A percentile compares a stretch with the other conserved stretches of the same genome.
phyloP scores from a whole-genome alignment of 1,139 yeast species.

The Chernovozyma aurita region DNA sequence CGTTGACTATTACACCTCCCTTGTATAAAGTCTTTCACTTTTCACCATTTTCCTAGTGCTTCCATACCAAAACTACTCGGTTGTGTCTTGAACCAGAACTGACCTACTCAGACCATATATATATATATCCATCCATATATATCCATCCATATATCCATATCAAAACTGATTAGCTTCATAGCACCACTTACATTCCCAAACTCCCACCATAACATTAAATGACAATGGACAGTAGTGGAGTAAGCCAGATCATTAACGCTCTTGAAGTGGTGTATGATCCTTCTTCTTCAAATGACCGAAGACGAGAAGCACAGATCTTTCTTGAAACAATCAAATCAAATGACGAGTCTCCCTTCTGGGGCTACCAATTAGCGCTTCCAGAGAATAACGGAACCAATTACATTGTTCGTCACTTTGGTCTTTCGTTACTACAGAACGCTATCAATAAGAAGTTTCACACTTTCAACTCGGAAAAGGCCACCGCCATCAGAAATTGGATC shows the following conservation, averaged over 20 bases:
- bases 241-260: conserved; percentile 69
- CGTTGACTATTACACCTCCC: too few species aligned
- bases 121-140: too few species aligned
- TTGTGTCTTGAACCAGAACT: too few species aligned
- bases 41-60: too few species aligned
- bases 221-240: conserved; percentile 64
- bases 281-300: conserved; percentile 55
- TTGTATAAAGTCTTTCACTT: too few species aligned
- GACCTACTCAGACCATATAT: too few species aligned
- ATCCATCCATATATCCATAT: too few species aligned
- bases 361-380: conserved; percentile 73
- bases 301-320: conserved; percentile 68
- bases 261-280: conserved; percentile 76
- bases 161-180: too few species aligned
- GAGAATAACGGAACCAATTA: conserved; percentile 58
- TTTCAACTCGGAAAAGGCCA: conserved; percentile 57
- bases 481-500: conserved; percentile 79
- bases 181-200: too few species aligned
- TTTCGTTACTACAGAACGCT: conserved; percentile 72
- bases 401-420: conserved; percentile 86
- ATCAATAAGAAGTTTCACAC: conserved; percentile 52
- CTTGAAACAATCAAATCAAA: conserved; percentile 71
- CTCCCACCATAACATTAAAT: too few species aligned
- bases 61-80: too few species aligned
- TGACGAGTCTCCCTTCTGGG: conserved; percentile 89